These are phyloP conservation scores for Vanrija sp. DNA, from an alignment of 1,284 basidiomycete genomes.

Conservation along the genomic window DNA sequence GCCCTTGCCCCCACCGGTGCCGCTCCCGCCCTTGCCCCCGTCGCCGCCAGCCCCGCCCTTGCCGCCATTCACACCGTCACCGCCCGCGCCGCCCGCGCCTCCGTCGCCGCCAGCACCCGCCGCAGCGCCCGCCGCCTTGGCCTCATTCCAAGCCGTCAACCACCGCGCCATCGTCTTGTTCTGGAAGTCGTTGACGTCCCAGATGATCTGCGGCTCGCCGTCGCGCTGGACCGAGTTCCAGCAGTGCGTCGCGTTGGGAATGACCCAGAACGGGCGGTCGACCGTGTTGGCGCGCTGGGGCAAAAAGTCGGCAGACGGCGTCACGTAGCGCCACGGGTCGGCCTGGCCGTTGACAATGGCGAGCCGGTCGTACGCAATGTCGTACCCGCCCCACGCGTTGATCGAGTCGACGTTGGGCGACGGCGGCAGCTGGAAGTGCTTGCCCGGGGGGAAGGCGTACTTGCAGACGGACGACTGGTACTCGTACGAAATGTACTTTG, in stretches of 20 bases:
- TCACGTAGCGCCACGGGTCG: conserved; percentile 80
- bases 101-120: too few relatives aligned
- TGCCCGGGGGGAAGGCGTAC: conserved; percentile 76
- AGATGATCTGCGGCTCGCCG: too few relatives aligned
- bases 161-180: too few relatives aligned
- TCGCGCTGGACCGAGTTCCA: background rate
- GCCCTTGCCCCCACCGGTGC: too few relatives aligned
- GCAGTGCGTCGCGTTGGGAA: background rate
- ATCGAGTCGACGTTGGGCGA: conserved; percentile 73
- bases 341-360: conserved; percentile 61
- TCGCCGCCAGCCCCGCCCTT: too few relatives aligned
- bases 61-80: too few relatives aligned
- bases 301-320: background rate
- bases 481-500: conserved; percentile 63
- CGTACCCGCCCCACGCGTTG: conserved; percentile 71
- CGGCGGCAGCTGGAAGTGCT: conserved; percentile 64
- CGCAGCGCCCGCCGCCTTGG: too few relatives aligned
- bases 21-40: too few relatives aligned
- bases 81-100: too few relatives aligned
- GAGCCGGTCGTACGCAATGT: conserved; percentile 67
- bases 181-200: too few relatives aligned
- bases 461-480: conserved; percentile 75
- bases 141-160: too few relatives aligned
- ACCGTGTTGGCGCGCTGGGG: background rate
- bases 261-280: background rate